phyloP scores from a whole-genome alignment of 495 filamentous ascomycete species.

The Aspergillus panamensis region DNA sequence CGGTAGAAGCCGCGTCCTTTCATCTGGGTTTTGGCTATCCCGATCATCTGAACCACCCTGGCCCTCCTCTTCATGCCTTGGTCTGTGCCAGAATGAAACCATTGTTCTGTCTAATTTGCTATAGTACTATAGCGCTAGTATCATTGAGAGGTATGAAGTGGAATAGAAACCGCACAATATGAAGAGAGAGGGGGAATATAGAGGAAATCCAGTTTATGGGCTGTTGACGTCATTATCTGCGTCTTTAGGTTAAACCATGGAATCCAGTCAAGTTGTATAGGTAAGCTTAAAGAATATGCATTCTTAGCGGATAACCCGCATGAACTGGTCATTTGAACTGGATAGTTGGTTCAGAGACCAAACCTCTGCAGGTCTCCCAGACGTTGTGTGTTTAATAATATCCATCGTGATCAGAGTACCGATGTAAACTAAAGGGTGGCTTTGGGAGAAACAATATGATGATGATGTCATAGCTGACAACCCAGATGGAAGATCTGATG shows the following conservation, averaged over 20 bases:
- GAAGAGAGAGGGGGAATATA: background rate
- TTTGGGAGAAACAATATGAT: background rate
- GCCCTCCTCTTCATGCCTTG: constrained; percentile 16
- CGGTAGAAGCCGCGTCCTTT: constrained; percentile 71
- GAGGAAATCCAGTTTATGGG: background rate
- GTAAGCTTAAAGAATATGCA: constrained; percentile 1
- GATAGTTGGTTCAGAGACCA: no score
- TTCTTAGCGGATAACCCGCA: background rate
- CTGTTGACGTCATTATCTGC: constrained; percentile 13
- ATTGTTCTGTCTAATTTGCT: constrained; percentile 21
- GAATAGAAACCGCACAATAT: background rate
- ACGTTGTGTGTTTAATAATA: no score
- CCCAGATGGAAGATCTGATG: background rate
- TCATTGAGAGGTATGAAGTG: background rate
- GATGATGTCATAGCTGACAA: background rate
- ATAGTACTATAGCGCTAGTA: background rate
- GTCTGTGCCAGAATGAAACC: constrained; percentile 46
- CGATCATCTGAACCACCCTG: constrained; percentile 21
- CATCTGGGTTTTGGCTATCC: constrained; percentile 46
- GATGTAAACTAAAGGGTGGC: no score
- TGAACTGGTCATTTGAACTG: background rate
- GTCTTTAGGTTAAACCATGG: constrained; percentile 4
- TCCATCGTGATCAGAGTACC: no score
- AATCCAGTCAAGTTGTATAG: background rate
- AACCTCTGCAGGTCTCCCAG: no score